Evolutionary conservation across 345 rosid genomes (phyloP), one percentile per base, ranked within the genome.

Genomic region (Lepidium aucheri): DNA sequence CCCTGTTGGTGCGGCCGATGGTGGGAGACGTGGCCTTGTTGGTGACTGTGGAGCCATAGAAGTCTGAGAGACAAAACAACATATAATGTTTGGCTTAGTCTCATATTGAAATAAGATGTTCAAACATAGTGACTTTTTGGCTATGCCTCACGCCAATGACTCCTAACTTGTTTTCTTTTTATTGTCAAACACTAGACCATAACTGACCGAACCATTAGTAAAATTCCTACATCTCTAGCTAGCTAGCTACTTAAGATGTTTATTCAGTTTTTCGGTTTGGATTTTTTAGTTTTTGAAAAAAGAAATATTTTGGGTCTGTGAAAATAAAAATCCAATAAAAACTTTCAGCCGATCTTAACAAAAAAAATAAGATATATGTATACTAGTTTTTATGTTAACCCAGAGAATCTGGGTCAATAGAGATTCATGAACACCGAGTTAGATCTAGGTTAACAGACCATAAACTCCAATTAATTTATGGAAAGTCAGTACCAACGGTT

Each of bases 1-100:
- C 0, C 77, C 44, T 0, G 80, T 52, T 3, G 84, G 82, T 8
- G 77, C 24, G 49, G 67, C 20, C 5, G 73, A 44, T 36, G 69
- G 69, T 57, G 36, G 69, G 34, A 34, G 59, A 33, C 58, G 63
- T 40, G 22, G 64, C 39, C n/a, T 49, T 34, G 60, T 61, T 49
- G 69, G 60, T 4, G 74, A 54, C 49, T 15, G 20, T 14, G 73
- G 69, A 60, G 46, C 46, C 58, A 52, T 15, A 3, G 55, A 62
- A 63, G 43, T 69, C 74, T 75, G 14, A 2, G 30, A 38, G 9
- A 42, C 16, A 11, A 32, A 67, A 42, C n/a, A 67, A 50, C n/a
- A 68, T 51, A 32, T 11, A 49, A 14, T 11, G 24, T 30, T 72
- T 63, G 14, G 7, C 15, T 52, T 16, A 39, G 38, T 12, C 56